Base-by-base conservation (phyloP, 306 rosid genomes). In the Cicer chorassanicum region DNA sequence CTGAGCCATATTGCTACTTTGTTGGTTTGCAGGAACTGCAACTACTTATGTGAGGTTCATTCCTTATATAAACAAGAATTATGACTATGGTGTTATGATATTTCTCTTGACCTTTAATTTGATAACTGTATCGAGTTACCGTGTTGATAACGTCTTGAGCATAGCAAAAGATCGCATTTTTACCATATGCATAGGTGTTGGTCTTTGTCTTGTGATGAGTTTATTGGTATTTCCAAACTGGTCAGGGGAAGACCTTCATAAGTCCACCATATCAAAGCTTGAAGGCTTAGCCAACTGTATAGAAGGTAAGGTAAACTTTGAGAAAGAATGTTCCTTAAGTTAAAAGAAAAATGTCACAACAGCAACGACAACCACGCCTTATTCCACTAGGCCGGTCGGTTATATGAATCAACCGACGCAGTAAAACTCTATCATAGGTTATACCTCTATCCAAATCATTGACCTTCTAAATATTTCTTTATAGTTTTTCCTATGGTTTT, bases 181-280 rank as follows among this genome's bases (percentile, higher is more conserved):
- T 66, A 91, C 93, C 70, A 91, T 93, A 41, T 93, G 86, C 76
- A 86, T 93, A 45, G 98, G 98, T 8, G 86, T 91, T 75, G 94
- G 76, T 10, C 68, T 91, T 11, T 93, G 98, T 72, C 91, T 93
- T 13, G 11, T 91, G 6, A 90, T 91, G 91, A 89, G 86, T 76
- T 74, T 91, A 12, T 41, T 93, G 42, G 69, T 91, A 43, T 91
- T 89, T 82, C 98, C 98, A 65, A 91, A 89, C 49, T 93, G 97
- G 97, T 91, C 98, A 7, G 98, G 98, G 5, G 92, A 93, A 83
- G 89, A 89, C 59, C 97, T 93, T n/a, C 96, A 91, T 51, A 82
- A 82, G 54, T 80, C 84, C 69, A 89, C 90, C 18, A 91, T 83
- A 1, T 81, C 79, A 68, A 93, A 88, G 86, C 87, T 91, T 6